Conservation (phyloP, 345 rosid species). For the Brassica incana region DNA sequence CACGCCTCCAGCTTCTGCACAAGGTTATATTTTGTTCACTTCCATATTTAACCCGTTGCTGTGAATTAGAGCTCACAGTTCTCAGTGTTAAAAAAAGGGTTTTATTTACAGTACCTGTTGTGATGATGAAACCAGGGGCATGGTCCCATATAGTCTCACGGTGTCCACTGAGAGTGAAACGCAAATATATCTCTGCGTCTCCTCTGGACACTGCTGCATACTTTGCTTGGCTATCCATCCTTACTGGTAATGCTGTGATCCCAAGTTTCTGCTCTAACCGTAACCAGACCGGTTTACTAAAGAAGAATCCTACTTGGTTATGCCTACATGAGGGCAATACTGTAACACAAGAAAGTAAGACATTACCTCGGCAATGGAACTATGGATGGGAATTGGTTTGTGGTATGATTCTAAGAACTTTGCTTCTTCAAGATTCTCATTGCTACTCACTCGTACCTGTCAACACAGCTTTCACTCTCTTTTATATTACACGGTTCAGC, state of each 20-base stretch:
- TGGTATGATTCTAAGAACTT: conserved; percentile 89
- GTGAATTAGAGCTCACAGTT: conserved; percentile 1
- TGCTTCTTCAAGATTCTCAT: conserved; percentile 78
- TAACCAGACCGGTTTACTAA: conserved; percentile 28
- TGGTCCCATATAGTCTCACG: conserved; percentile 98
- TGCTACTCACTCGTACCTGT: conserved; percentile 72
- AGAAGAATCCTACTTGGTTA: conserved; percentile 11
- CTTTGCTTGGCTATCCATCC: conserved; percentile 95
- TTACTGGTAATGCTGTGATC: conserved; percentile 77
- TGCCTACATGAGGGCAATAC: conserved; percentile 8
- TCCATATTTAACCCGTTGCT: not conserved
- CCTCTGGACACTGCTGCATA: conserved; percentile 86
- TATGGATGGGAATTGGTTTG: conserved; percentile 67
- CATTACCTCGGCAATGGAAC: conserved; percentile 65
- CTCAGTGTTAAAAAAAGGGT: not conserved
- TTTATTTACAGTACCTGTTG: conserved; percentile 55
- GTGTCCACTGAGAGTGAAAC: conserved; percentile 75
- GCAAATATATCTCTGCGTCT: conserved; percentile 89
- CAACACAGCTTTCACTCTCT: conserved; percentile 15
- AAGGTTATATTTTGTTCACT: conserved; percentile 17
- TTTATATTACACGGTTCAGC: conserved; percentile 13
- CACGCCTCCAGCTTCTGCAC: conserved; percentile 86
- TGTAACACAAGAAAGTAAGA: conserved; percentile 16
- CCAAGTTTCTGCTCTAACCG: conserved; percentile 70
- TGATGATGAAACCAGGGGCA: conserved; percentile 86